Conservation (phyloP, 805 yeast species). For the Isabelozyma gotoi region DNA sequence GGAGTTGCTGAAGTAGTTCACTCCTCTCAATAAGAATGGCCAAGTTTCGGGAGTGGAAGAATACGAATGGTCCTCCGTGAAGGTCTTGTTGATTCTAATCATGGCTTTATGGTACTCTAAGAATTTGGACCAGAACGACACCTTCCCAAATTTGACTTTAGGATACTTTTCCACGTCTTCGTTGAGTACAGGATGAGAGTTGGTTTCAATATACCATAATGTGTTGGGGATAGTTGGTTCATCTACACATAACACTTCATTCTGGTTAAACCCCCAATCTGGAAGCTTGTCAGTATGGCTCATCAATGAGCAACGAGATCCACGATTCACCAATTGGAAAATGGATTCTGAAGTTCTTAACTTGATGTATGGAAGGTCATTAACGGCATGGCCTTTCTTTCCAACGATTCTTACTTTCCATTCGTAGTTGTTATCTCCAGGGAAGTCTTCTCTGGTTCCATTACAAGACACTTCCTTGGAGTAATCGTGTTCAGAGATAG, state of each 20-base stretch:
- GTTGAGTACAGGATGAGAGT: constrained; percentile 51
- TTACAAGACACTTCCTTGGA: constrained; percentile 77
- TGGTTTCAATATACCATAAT: constrained; percentile 72
- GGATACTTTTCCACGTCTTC: constrained; percentile 15
- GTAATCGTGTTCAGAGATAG: constrained; percentile 87
- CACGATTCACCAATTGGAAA: constrained; percentile 66
- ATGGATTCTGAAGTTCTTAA: constrained; percentile 61
- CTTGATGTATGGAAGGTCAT: constrained; percentile 33
- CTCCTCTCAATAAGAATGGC: constrained; percentile 62
- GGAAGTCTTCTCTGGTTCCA: constrained; percentile 55
- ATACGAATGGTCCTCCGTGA: constrained; percentile 49
- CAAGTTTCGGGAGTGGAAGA: constrained; percentile 61
- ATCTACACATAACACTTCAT: constrained; percentile 84
- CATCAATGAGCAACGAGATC: constrained; percentile 67
- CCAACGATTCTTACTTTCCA: constrained; percentile 58
- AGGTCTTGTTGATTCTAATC: constrained; percentile 48
- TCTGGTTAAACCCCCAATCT: constrained; percentile 80
- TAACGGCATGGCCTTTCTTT: constrained; percentile 32
- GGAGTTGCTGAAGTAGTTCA: constrained; percentile 51
- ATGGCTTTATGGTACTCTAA: constrained; percentile 56
- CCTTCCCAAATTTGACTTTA: constrained; percentile 16
- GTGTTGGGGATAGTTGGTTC: constrained; percentile 68
- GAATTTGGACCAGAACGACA: constrained; percentile 51
- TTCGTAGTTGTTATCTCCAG: constrained; percentile 67
- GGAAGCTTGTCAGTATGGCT: constrained; percentile 78